Evolutionary conservation across 2,329 filamentous ascomycete genomes (phyloP).

Genomic region (Scedosporium apiospermum): DNA sequence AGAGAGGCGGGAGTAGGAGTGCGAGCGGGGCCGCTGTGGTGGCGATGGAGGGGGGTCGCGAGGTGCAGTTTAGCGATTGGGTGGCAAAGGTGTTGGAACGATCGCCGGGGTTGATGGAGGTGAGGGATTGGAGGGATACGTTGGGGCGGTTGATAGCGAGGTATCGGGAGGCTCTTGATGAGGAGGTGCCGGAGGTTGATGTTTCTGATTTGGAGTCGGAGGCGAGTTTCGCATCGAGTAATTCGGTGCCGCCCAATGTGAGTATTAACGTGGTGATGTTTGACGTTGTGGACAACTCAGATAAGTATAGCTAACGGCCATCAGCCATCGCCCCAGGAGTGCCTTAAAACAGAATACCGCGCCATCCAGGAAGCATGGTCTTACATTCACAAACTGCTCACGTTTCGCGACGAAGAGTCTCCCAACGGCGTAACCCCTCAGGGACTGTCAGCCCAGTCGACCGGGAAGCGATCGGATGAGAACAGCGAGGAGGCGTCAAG

Average conservation of each 20-base stretch:
- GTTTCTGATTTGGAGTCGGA: neutral
- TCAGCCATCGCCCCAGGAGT: neutral
- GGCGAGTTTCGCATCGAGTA: neutral
- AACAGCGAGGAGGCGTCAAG: conserved; percentile 5
- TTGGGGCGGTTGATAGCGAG: neutral
- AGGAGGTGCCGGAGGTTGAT: neutral
- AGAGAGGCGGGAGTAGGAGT: neutral
- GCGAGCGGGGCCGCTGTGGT: conserved; percentile 12
- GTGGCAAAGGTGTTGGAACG: conserved; percentile 17
- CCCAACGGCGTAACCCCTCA: conserved; percentile 3
- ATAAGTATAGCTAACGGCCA: neutral
- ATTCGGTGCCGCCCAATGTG: neutral
- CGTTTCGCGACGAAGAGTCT: conserved; percentile 11
- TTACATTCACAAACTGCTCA: neutral
- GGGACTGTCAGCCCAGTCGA: conserved; percentile 11
- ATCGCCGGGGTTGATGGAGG: conserved; percentile 18
- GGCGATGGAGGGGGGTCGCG: conserved; percentile 13
- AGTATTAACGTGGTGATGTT: neutral
- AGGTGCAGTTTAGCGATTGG: conserved; percentile 20
- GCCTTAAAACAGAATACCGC: neutral
- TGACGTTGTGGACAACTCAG: neutral
- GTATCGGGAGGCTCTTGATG: neutral
- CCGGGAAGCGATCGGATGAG: neutral
- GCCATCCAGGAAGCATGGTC: neutral
- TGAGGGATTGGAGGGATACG: conserved; percentile 23